A percentile compares a stretch with the other conserved stretches of the same genome.
Evolutionary conservation across 2,329 filamentous ascomycete genomes (phyloP).

Genomic region (Paecilomyces fulvus): DNA sequence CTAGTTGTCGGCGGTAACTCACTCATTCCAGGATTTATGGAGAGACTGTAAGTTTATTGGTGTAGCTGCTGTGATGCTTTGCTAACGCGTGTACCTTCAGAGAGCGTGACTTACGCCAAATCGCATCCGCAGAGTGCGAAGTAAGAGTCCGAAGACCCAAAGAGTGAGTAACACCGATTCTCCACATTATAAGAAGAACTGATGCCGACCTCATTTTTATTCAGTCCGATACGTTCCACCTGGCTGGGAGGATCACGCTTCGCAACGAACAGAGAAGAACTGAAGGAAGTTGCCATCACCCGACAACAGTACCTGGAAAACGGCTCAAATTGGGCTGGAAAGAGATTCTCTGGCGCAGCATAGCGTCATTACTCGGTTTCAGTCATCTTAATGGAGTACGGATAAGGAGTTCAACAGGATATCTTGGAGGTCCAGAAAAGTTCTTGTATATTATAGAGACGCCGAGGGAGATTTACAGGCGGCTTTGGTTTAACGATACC

Average conservation of each 20-base stretch:
- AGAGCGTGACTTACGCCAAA: slow-evolving; percentile 60
- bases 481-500: slow-evolving; percentile 2
- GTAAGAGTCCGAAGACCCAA: slow-evolving; percentile 63
- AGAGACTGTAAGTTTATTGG: slow-evolving; percentile 51
- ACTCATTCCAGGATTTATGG: slow-evolving; percentile 69
- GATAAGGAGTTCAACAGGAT: background rate
- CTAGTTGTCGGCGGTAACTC: slow-evolving; percentile 82
- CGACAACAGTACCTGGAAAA: slow-evolving; percentile 86
- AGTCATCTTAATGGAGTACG: background rate
- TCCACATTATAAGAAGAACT: background rate
- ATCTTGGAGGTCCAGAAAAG: background rate
- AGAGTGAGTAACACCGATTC: slow-evolving; percentile 39
- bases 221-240: slow-evolving; percentile 62
- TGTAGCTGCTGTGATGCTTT: background rate
- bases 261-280: slow-evolving; percentile 55
- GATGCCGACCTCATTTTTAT: slow-evolving; percentile 3
- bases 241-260: slow-evolving; percentile 81
- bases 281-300: slow-evolving; percentile 66
- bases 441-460: background rate
- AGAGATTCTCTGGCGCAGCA: slow-evolving; percentile 51
- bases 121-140: slow-evolving; percentile 67
- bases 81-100: slow-evolving; percentile 21
- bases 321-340: slow-evolving; percentile 65
- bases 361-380: background rate
- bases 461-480: background rate